Percentiles rank a stretch among this genome's conserved stretches.
phyloP scores from a whole-genome alignment of 2,329 filamentous ascomycete genomes.

The Beauveria sp. region DNA sequence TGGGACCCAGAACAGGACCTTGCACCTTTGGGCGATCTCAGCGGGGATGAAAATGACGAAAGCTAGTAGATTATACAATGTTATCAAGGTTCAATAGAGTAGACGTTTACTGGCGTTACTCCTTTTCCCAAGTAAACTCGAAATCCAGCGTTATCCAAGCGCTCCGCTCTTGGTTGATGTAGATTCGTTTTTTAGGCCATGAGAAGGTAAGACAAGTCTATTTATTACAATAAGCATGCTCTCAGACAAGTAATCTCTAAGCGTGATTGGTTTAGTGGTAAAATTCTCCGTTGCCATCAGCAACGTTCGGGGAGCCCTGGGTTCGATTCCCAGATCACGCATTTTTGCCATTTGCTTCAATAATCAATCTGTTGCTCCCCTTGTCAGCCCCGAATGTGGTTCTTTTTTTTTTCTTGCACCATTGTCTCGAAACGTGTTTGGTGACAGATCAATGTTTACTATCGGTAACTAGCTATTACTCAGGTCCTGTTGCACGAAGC shows the following conservation, averaged over 20 bases:
- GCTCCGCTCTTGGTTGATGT: too few species aligned
- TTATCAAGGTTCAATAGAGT: not conserved
- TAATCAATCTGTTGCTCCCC: too few species aligned
- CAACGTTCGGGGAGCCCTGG: conserved; percentile 27
- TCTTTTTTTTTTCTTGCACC: not conserved
- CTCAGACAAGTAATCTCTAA: too few species aligned
- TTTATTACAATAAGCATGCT: too few species aligned
- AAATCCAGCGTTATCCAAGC: too few species aligned
- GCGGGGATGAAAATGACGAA: not conserved
- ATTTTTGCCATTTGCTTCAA: conserved; percentile 3
- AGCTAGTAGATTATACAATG: too few species aligned
- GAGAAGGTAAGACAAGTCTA: too few species aligned
- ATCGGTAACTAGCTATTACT: not conserved
- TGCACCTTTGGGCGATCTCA: not conserved
- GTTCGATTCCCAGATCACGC: conserved; percentile 28
- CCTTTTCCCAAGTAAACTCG: too few species aligned
- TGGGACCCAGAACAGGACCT: conserved; percentile 28
- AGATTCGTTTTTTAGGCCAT: too few species aligned
- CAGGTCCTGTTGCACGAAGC: not conserved
- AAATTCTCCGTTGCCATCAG: conserved; percentile 29
- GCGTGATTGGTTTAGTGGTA: conserved; percentile 29
- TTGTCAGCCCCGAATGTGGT: not conserved
- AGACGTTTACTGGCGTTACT: not conserved
- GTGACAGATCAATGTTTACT: not conserved
- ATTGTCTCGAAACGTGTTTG: not conserved